Evolutionary conservation across 495 filamentous ascomycete species (phyloP), one percentile per base, ranked within the genome.

Genomic region (Aspergillus leporis): DNA sequence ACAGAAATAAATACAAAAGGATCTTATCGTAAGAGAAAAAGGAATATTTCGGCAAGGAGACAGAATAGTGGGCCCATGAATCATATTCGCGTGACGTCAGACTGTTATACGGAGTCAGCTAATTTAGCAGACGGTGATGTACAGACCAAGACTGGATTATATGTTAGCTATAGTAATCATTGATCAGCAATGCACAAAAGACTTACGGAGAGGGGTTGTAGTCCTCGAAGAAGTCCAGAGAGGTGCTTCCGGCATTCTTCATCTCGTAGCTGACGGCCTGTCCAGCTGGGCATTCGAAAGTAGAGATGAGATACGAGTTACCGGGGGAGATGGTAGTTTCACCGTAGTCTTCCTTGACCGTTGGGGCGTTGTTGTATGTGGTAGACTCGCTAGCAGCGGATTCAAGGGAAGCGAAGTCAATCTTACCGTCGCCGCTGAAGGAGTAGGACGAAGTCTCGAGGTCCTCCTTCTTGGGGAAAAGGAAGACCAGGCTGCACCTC

Each of bases 401-500:
- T 19, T 64, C 63, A 2, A 90, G 74, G 28, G 70, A 66, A 25
- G 74, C 63, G 61, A 88, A 79, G 53, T 84, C 73, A 23, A 89
- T 63, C 57, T 73, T 74, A n/a, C 85, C 85, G 22, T 80, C 74
- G 18, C 85, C 86, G 14, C 76, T 80, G 62, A 88, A 74, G 57
- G 70, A 83, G 68, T 75, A 87, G 13, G 77, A 72, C 0, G 82
- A 85, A 10, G 85, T 85, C 60, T 76, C 66, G 28, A 86, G 78
- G 31, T 84, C 66, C 7, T 71, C 55, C 56, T 74, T 66, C 50
- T 72, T 57, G 6, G 89, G 88, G 70, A 90, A 83, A 38, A 88
- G 73, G 77, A 92, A 90, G 52, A 88, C 69, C 8, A 90, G 78
- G 32, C 76, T 75, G 71, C 89, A 92, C 0, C 76, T 87, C 70